These are phyloP conservation scores for Citrus maxima DNA, from an alignment of 345 rosid species.

Conservation along the genomic window DNA sequence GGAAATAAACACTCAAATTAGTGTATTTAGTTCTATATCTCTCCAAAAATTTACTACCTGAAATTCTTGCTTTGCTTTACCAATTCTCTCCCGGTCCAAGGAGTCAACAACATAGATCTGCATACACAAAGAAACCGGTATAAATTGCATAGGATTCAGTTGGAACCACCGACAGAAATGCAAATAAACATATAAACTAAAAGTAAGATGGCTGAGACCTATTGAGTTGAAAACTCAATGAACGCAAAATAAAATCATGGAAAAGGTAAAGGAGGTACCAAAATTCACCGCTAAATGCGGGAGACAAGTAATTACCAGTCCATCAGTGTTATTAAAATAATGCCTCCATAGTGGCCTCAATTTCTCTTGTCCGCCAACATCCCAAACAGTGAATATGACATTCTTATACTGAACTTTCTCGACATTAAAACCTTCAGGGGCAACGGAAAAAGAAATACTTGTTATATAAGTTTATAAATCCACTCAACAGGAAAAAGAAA, in stretches of 20 bases:
- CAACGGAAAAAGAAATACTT: background rate
- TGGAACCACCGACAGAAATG: background rate
- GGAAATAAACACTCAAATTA: conserved; percentile 20
- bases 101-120: conserved; percentile 99
- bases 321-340: conserved; percentile 97
- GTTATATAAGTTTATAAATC: background rate
- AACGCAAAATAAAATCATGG: background rate
- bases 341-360: conserved; percentile 98
- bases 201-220: background rate
- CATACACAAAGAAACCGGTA: conserved; percentile 9
- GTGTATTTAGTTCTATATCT: conserved; percentile 13
- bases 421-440: conserved; percentile 84
- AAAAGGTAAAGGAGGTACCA: background rate
- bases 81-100: conserved; percentile 94
- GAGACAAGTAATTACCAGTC: conserved; percentile 53
- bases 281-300: background rate
- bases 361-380: conserved; percentile 98
- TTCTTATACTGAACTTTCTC: conserved; percentile 99
- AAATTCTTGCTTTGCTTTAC: conserved; percentile 85
- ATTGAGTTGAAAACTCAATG: background rate
- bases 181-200: background rate
- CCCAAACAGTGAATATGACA: conserved; percentile 98
- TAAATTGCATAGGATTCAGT: background rate
- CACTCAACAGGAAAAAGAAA: background rate
- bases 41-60: conserved; percentile 61